Conservation (phyloP, 2,329 filamentous ascomycete genomes). For the Pochonia chlamydosporia region DNA sequence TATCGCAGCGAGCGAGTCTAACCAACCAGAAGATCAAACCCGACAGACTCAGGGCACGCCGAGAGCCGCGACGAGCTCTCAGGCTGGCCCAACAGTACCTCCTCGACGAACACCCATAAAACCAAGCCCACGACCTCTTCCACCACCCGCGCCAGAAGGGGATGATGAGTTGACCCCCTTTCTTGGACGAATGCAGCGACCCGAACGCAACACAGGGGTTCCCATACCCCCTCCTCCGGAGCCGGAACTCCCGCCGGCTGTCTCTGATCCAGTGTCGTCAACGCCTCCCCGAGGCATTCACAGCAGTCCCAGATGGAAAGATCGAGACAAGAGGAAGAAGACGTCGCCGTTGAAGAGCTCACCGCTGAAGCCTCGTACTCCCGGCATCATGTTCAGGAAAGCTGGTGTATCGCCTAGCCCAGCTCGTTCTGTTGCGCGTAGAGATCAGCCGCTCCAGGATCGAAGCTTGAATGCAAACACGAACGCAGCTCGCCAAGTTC, state of each 20-base stretch:
- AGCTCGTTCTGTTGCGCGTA: background rate
- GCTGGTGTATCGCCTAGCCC: constrained; percentile 4
- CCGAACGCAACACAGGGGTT: constrained; percentile 26
- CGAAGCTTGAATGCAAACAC: constrained; percentile 12
- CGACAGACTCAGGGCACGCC: constrained; percentile 8
- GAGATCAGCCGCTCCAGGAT: constrained; percentile 6
- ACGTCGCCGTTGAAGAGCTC: constrained; percentile 37
- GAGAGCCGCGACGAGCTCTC: constrained; percentile 12
- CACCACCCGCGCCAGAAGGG: constrained; percentile 31
- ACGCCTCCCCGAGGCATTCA: constrained; percentile 56
- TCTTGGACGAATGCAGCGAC: constrained; percentile 19
- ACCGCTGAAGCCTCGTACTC: constrained; percentile 40
- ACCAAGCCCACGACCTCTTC: constrained; percentile 40
- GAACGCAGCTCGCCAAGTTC: constrained; percentile 35
- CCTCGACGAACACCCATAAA: constrained; percentile 35
- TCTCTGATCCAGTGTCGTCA: constrained; percentile 46
- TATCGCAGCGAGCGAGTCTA: constrained; percentile 17
- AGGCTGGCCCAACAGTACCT: constrained; percentile 27
- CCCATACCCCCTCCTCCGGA: constrained; percentile 35
- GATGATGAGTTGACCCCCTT: constrained; percentile 26
- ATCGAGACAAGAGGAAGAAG: constrained; percentile 28
- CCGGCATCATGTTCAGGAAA: constrained; percentile 18
- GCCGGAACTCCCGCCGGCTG: constrained; percentile 57
- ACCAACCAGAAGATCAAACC: constrained; percentile 13
- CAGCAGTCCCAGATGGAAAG: constrained; percentile 45